A percentile compares a stretch with the other conserved stretches of the same genome.
Evolutionary conservation across 2,329 filamentous ascomycete genomes (phyloP).

Genomic region (Cryoendolithus antarcticus): DNA sequence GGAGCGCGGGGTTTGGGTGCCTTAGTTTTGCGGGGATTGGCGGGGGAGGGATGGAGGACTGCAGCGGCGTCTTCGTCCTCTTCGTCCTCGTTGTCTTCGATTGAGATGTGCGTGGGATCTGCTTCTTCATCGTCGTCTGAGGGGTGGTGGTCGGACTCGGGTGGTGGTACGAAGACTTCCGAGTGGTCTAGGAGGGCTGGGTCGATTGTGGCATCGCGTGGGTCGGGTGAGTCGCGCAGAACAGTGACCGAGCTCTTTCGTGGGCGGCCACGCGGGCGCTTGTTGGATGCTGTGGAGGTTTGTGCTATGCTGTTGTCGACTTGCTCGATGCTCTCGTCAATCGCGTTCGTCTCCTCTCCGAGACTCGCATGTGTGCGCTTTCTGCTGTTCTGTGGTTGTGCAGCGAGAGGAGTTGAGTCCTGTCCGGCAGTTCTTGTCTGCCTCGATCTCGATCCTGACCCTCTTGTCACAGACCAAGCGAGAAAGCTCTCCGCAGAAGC

Average conservation of each 20-base stretch:
- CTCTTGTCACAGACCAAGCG: too few relatives aligned
- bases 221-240: conserved; percentile 6
- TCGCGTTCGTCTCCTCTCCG: background rate
- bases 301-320: conserved; percentile 3
- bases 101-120: too few relatives aligned
- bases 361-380: background rate
- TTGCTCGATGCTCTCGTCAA: conserved; percentile 2
- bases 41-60: background rate
- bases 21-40: conserved; percentile 2
- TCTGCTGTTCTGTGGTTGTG: background rate
- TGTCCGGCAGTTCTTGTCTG: too few relatives aligned
- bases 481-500: too few relatives aligned
- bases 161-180: conserved; percentile 6
- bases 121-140: conserved; percentile 1
- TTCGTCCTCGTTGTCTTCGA: background rate
- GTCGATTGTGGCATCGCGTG: conserved; percentile 6
- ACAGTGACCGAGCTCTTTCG: conserved; percentile 6
- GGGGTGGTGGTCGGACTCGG: too few relatives aligned
- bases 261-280: conserved; percentile 1
- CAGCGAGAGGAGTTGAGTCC: too few relatives aligned
- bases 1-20: conserved; percentile 7
- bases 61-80: conserved; percentile 1
- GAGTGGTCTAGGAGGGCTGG: conserved; percentile 8
- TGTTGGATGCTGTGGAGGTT: background rate
- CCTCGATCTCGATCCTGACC: too few relatives aligned